These are phyloP conservation scores for Termitomyces heimii DNA, from an alignment of 768 basidiomycete species.

Conservation along the genomic window DNA sequence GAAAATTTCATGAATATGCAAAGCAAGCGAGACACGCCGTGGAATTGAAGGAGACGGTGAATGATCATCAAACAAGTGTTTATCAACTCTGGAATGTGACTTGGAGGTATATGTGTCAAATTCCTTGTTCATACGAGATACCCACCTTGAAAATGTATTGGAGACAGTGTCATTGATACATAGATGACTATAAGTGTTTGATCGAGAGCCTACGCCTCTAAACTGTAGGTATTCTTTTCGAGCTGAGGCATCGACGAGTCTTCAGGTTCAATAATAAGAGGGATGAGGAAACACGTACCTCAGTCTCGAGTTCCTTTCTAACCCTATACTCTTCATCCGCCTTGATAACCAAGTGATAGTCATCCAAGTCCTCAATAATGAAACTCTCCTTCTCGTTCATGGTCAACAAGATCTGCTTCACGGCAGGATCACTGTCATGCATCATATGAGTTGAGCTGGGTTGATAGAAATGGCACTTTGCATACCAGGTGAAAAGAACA, in stretches of 20 bases:
- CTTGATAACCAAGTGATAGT: conserved; percentile 61
- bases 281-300: conserved; percentile 41
- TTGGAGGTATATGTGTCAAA: too few relatives aligned
- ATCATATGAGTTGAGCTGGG: conserved; percentile 71
- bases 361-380: conserved; percentile 81
- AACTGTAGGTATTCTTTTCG: conserved; percentile 1
- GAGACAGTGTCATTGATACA: background rate
- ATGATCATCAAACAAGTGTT: background rate
- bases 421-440: conserved; percentile 19
- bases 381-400: conserved; percentile 81
- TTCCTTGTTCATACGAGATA: background rate
- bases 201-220: conserved; percentile 19
- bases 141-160: background rate
- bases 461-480: conserved; percentile 54
- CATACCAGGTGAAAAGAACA: conserved; percentile 1
- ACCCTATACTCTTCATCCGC: conserved; percentile 77
- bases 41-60: background rate
- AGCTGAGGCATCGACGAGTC: background rate
- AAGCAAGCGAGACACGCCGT: background rate
- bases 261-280: conserved; percentile 16
- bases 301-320: conserved; percentile 63
- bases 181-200: background rate
- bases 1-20: background rate
- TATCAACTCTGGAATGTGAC: background rate
- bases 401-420: conserved; percentile 81